Conservation (phyloP, 371 early-diverging fungal genomes). For the Ordospora pajunii region DNA sequence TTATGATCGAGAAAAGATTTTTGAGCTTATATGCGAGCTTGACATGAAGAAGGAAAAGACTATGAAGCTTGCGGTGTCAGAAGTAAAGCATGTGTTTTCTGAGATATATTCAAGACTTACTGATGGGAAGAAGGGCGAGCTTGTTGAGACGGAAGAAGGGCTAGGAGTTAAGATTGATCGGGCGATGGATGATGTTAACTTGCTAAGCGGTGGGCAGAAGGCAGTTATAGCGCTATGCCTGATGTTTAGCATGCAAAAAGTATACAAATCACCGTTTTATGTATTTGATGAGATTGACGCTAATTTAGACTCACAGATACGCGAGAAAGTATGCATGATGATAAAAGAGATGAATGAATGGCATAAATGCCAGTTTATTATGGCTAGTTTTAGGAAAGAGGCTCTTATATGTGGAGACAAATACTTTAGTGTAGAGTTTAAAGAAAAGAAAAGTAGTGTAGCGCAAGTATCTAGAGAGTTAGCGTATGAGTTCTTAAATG, state of each 20-base stretch:
- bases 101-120: conserved; percentile 52
- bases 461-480: conserved; percentile 16
- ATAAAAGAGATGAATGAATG: conserved; percentile 28
- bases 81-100: conserved; percentile 48
- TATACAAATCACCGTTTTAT: conserved; percentile 96
- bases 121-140: conserved; percentile 7
- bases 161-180: conserved; percentile 28
- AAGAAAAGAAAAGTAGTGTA: conserved; percentile 39
- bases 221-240: conserved; percentile 87
- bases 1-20: conserved; percentile 40
- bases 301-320: conserved; percentile 70
- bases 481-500: conserved; percentile 1
- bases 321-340: conserved; percentile 29
- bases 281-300: conserved; percentile 99
- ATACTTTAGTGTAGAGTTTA: conserved; percentile 46
- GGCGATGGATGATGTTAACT: background rate
- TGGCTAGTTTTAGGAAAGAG: conserved; percentile 58
- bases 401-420: conserved; percentile 43
- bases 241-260: conserved; percentile 93
- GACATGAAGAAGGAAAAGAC: conserved; percentile 56
- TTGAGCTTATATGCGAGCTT: conserved; percentile 46
- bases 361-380: conserved; percentile 43
- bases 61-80: conserved; percentile 45
- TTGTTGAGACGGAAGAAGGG: background rate
- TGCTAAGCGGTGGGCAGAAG: conserved; percentile 88